Percentiles rank a stretch among this genome's conserved stretches.
Conservation (phyloP, 257 asterid species). For the Petunia axillaris region DNA sequence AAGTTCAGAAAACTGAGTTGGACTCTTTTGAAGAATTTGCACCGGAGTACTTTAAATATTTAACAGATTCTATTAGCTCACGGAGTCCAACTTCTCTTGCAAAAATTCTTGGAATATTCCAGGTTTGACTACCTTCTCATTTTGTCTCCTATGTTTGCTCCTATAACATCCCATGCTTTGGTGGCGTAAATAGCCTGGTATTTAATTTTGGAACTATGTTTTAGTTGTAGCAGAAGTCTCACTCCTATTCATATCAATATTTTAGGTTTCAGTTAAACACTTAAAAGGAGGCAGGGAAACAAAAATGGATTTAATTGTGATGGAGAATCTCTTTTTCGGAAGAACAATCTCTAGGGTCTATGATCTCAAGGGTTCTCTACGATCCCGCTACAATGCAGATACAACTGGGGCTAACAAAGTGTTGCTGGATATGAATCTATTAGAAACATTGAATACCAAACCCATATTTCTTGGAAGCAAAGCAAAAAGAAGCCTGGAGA, state of each 20-base stretch:
- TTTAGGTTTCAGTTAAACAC: slow-evolving; percentile 65
- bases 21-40: slow-evolving; percentile 89
- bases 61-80: slow-evolving; percentile 61
- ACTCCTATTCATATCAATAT: slow-evolving; percentile 20
- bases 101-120: slow-evolving; percentile 88
- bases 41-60: slow-evolving; percentile 69
- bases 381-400: slow-evolving; percentile 86
- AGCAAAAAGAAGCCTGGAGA: slow-evolving; percentile 79
- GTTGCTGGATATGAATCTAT: slow-evolving; percentile 76
- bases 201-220: background rate
- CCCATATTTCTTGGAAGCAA: slow-evolving; percentile 92
- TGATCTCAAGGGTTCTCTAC: slow-evolving; percentile 87
- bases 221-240: background rate
- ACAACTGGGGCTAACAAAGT: slow-evolving; percentile 75
- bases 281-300: slow-evolving; percentile 80
- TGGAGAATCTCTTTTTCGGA: slow-evolving; percentile 92
- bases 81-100: slow-evolving; percentile 97
- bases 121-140: slow-evolving; percentile 48
- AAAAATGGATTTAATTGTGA: slow-evolving; percentile 93
- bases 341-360: slow-evolving; percentile 72
- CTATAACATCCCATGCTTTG: background rate
- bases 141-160: background rate
- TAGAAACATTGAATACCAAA: slow-evolving; percentile 78
- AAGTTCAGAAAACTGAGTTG: slow-evolving; percentile 89
- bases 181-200: background rate